Evolutionary conservation across 2,329 filamentous ascomycete genomes (phyloP), one percentile per base, ranked within the genome.

Genomic region (Pseudopithomyces chartarum): DNA sequence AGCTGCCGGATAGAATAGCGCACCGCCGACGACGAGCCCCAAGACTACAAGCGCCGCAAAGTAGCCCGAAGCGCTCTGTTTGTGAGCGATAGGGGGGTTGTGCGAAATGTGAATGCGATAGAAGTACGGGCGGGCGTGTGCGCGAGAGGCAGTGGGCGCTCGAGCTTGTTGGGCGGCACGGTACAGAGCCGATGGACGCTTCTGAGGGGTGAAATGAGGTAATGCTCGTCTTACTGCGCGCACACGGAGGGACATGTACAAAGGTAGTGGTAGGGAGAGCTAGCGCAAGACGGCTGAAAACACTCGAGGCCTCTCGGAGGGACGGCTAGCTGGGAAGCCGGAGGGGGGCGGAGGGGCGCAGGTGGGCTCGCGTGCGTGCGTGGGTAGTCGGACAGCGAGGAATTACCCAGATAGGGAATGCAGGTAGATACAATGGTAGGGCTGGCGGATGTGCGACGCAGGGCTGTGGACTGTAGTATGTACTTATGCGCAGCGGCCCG

Each of bases 11-110:
- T 67, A 59, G 33, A 75, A 61, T 23, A 75, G 44, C 19, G 69
- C 69, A 55, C 73, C 64, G 59, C 70, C 68, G 56, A 73, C 64
- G 26, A 71, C 68, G 64, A 76, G 61, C 39, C 66, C 66, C 52
- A 73, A 48, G 20, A 73, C 62, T 45, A 74, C 45, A 12, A 63
- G 59, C 33, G 60, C 66, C 43, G 69, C 67, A 59, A 69, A 69
- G 15, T 69, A 46, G 29, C 59, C 63, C 39, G 64, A 60, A 29
- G 66, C 66, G 57, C 73, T 76, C 47, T 63, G 63, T 33, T 62
- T 64, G 43, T 55, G 50, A 29, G 48, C 15, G 38, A 19, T 33
- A n/a, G 44, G 22, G 39, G 62, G 42, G 44, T 47, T 44, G 49
- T 55, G 46, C 23, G 23, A 38, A 43, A 26, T 45, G 47, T n/a